A percentile compares a stretch with the other conserved stretches of the same genome.
phyloP scores from a whole-genome alignment of 202 grass and related monocot genomes.

The Hordeum pubiflorum region DNA sequence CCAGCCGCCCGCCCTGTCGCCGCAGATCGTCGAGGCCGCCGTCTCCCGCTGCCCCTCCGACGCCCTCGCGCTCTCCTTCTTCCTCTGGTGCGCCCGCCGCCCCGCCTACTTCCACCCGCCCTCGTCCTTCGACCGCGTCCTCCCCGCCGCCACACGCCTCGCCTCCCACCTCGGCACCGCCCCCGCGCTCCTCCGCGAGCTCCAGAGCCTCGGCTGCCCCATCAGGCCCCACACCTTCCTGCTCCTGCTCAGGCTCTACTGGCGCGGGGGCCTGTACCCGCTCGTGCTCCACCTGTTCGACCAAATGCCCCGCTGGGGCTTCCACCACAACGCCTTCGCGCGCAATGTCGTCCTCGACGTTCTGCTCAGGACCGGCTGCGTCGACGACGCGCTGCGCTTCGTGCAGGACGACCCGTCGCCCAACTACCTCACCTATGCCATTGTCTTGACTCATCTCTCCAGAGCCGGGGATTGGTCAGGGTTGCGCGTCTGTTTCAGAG shows the following conservation, averaged over 20 bases:
- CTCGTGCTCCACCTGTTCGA: conserved; percentile 57
- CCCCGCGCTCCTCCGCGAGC: conserved; percentile 37
- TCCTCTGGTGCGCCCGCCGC: conserved; percentile 77
- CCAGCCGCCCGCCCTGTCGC: conserved; percentile 12
- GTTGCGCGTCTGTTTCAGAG: conserved; percentile 29
- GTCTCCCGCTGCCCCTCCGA: conserved; percentile 60
- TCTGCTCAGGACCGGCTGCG: conserved; percentile 43
- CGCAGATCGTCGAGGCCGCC: conserved; percentile 37
- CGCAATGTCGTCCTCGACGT: conserved; percentile 69
- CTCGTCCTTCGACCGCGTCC: conserved; percentile 52
- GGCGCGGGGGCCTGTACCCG: conserved; percentile 45
- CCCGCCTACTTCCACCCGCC: conserved; percentile 64
- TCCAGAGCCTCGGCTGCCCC: conserved; percentile 43
- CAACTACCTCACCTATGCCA: conserved; percentile 81
- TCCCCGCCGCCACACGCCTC: conserved; percentile 57
- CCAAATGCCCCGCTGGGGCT: conserved; percentile 56
- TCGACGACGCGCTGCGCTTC: conserved; percentile 27
- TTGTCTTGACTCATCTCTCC: conserved; percentile 57
- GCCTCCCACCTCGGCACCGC: conserved; percentile 41
- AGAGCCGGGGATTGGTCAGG: conserved; percentile 47
- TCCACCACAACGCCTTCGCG: conserved; percentile 49
- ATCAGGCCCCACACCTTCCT: conserved; percentile 65
- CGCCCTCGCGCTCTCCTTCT: conserved; percentile 58
- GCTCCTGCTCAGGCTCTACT: conserved; percentile 62
- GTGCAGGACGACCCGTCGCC: conserved; percentile 31